Evolutionary conservation across 345 rosid species (phyloP).

Genomic region (Syzygium aromaticum): DNA sequence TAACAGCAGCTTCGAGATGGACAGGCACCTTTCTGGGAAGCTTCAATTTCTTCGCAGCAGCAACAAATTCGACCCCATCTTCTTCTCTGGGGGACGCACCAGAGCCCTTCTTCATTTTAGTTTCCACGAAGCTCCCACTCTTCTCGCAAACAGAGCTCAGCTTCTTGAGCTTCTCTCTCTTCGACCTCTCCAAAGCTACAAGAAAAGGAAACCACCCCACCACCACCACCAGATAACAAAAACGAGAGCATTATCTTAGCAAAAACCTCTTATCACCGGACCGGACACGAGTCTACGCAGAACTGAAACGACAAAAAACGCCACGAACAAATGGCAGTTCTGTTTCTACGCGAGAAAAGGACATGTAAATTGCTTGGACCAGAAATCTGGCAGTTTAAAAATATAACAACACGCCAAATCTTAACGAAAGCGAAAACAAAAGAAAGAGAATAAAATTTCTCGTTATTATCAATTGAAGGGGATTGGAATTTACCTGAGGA

Average conservation of each 20-base stretch:
- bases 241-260: neutral
- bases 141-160: constrained; percentile 34
- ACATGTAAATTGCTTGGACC: neutral
- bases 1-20: neutral
- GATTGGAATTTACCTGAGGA: constrained; percentile 28
- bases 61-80: constrained; percentile 11
- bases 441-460: neutral
- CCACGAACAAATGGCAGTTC: neutral
- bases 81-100: constrained; percentile 19
- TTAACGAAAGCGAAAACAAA: neutral
- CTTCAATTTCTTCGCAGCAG: constrained; percentile 35
- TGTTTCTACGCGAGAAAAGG: constrained; percentile 9
- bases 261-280: neutral
- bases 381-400: neutral
- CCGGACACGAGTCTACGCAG: neutral
- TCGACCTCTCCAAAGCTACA: constrained; percentile 38
- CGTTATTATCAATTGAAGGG: neutral
- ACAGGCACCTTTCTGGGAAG: constrained; percentile 37
- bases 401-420: neutral
- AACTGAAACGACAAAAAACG: constrained; percentile 27
- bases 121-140: constrained; percentile 17
- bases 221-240: constrained; percentile 13
- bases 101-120: constrained; percentile 39
- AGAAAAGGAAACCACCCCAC: constrained; percentile 1
- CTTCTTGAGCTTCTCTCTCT: constrained; percentile 45